Evolutionary conservation across 306 rosid genomes (phyloP), one percentile per base, ranked within the genome.

Genomic region (Sesbania bispinosa): DNA sequence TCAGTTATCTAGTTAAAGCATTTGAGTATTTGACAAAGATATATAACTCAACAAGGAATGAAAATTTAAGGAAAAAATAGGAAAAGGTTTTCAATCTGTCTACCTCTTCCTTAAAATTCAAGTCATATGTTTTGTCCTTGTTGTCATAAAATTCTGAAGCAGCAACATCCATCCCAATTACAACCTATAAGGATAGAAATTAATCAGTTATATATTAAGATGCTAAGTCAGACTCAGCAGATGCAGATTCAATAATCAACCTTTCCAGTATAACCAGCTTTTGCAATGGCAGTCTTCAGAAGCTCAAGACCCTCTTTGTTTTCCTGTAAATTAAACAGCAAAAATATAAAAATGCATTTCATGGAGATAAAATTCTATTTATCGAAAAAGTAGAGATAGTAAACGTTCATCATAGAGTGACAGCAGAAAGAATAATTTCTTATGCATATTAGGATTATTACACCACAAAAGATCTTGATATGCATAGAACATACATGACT

Each of bases 131-230:
- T 57, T 91, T 85, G 71, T 80, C 96, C 48, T 84, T 50, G 41
- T 67, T 84, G 54, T 78, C 62, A 52, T 75, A 94, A 74, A 94
- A 94, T 76, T 94, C 99, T 3, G 99, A 94, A 29, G 99, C 99
- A 75, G 99, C 99, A 85, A 94, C 99, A 62, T 94, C 99, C 99
- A 94, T 94, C 29, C 99, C 99, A 41, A 94, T 91, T 32, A 94
- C 96, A 75, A 94, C 98, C 98, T 93, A 66, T 26, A 18, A 13
- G 46, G 3, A 62, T 39, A 27, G 57, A 70, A 35, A 61, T 24
- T 30, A 69, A 63, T 78, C 42, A 78, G 50, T 21, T 26, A 64
- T 16, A 43, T 41, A 21, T n/a, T 23, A 55, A 38, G 55, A 26
- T 82, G 71, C 19, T 26, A 47, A 36, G 8, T 14, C 36, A 27